Base-by-base conservation (phyloP, 345 rosid species). In the Mercurialis annua region DNA sequence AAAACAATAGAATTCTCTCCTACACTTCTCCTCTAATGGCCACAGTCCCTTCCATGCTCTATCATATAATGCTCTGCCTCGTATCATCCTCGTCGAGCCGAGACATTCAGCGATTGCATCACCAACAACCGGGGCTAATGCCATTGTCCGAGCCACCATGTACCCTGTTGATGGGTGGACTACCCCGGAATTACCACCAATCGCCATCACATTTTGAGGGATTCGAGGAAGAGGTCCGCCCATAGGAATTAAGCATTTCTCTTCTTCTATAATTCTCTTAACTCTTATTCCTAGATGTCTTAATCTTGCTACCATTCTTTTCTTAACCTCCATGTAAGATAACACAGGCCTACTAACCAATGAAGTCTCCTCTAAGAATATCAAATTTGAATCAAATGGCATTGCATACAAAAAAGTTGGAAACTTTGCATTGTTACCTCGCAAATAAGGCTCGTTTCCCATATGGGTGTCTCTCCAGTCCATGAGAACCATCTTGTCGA, bases 381-480 rank as follows among this genome's bases (percentile, higher is more conserved):
- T 60, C 61, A 81, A 65, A 59, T 57, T 79, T 0, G 88, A 78
- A 79, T 67, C 67, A 58, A 87, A 85, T 1, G 93, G 90, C 93
- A 87, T 87, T 0, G 73, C 93, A 40, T 87, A 87, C 62, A 87
- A 57, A 52, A 87, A 87, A 29, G 87, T 82, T 1, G 90, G 87
- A 14, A 67, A 2, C 48, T 38, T 79, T 7, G 79, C 74, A 65
- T 83, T 87, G 73, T 31, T 71, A 20, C 61, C 67, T 1, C 90
- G 76, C 65, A 83, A 59, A 56, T 76, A 69, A 59, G 90, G 92
- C 53, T 87, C 88, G 42, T 79, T 87, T 63, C 83, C 86, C 53
- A 87, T 40, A 73, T 87, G 93, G 49, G 88, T 72, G 67, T 87
- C 88, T 73, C 93, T 85, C 93, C 93, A 85, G 71, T 87, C 93